Base-by-base conservation (phyloP, 306 rosid genomes). In the Lathyrus sativus region DNA sequence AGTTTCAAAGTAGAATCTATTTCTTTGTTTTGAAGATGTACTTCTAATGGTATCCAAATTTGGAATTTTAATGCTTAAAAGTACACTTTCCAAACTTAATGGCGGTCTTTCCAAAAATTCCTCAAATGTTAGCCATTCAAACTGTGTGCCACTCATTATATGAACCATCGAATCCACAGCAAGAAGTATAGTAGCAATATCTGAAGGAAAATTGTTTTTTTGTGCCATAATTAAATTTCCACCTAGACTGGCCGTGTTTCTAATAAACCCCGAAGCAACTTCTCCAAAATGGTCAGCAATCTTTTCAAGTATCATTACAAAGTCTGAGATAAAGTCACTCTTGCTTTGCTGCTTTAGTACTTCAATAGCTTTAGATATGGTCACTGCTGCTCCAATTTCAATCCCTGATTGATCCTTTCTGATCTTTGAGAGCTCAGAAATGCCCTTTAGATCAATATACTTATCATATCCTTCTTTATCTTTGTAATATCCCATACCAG, bases 141-240 rank as follows among this genome's bases (percentile, higher is more conserved):
- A 39, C n/a, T 66, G 57, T 18, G 81, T 45, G 55, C 85, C 83
- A 19, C 50, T 85, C 84, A 89, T 79, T 77, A 92, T 65, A 53
- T 78, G 78, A 65, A 89, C 86, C 76, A 62, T 33, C 49, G 98
- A 73, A 73, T 78, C 88, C 65, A 69, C 89, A 44, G 90, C 84
- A 70, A 92, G 89, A 48, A 92, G 89, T 71, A 87, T 72, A 0
- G 90, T 84, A 33, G 88, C 86, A 65, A 92, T 76, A 73, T 92
- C 98, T 3, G 98, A 92, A 37, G 96, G 98, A 75, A 92, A 92
- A 43, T 76, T 12, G 28, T 75, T 82, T 70, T 77, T 86, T 67
- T 92, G 98, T 29, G 95, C 89, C 91, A 89, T 85, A 51, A 92
- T 87, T 76, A 92, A 73, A 81, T 89, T 92, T 22, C 98, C 98